Conservation (phyloP, 345 rosid species). For the Gossypium australe region DNA sequence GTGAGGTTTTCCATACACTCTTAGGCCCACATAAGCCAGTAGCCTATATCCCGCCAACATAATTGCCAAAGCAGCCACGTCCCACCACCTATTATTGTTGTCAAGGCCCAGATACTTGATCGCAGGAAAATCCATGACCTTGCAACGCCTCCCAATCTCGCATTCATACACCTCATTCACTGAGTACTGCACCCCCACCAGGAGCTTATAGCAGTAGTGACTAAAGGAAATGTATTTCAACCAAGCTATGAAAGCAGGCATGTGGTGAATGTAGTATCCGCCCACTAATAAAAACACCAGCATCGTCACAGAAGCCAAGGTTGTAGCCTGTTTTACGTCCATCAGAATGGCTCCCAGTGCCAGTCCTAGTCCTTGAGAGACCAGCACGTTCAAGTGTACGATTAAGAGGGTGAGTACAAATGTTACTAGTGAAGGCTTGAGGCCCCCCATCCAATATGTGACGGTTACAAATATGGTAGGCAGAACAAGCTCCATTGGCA, state of each 20-base stretch:
- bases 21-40: conserved; percentile 69
- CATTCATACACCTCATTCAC: conserved; percentile 56
- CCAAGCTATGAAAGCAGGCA: conserved; percentile 81
- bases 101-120: conserved; percentile 45
- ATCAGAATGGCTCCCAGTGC: conserved; percentile 80
- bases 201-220: conserved; percentile 81
- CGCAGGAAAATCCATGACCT: conserved; percentile 69
- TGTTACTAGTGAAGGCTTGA: conserved; percentile 63
- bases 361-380: conserved; percentile 79
- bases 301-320: conserved; percentile 79
- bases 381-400: conserved; percentile 70
- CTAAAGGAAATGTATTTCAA: conserved; percentile 79
- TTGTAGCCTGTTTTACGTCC: conserved; percentile 80
- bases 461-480: conserved; percentile 70
- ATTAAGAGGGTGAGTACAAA: conserved; percentile 59
- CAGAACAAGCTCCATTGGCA: conserved; percentile 93
- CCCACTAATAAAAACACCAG: conserved; percentile 76
- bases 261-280: conserved; percentile 87
- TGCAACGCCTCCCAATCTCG: conserved; percentile 47
- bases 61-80: conserved; percentile 52
- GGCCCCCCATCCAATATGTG: conserved; percentile 96
- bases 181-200: conserved; percentile 72
- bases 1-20: conserved; percentile 34
- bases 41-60: conserved; percentile 78
- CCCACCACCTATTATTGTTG: conserved; percentile 34